Evolutionary conservation across 768 basidiomycete species (phyloP), one percentile per base, ranked within the genome.

Genomic region (Hemileccinum impolitum): DNA sequence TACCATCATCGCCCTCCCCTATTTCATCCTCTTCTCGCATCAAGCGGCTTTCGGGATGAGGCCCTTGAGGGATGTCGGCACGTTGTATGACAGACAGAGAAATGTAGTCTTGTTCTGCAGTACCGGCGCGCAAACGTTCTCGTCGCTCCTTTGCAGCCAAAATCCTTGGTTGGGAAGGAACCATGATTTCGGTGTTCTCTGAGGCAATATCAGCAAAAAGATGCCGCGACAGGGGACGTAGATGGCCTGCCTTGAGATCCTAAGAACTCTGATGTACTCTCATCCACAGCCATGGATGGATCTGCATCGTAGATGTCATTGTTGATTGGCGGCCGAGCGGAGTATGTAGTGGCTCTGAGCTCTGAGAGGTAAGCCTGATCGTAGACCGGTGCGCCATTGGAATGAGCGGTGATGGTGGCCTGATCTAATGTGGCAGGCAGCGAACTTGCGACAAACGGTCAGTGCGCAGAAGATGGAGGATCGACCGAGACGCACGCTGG

Each of bases 1-100:
- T 57, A 90, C 91, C 91, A 54, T 94, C 91, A 34, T 93, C 91
- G 3, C 84, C 90, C 62, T 93, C 89, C 11, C 91, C 91, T 2
- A 90, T 63, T 54, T 94, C 89, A 64, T 94, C 91, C 35, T 94
- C 91, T 66, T 94, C 91, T 42, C 91, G 74, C 68, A 88, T 62
- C 23, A 94, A 69, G 9, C 91, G 79, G 62, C 89, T 91, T 56
- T 85, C 86, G 7, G 90, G 91, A 72, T 92, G 90, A 7, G 90
- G 90, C 0, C 90, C 90, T 55, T 79, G 74, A 9, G 76, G 65
- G 31, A 70, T 67, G 31, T 85, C 79, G 17, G 70, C 69, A 39
- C 73, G 74, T 51, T 76, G 81, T 0, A 80, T 72, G 4, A 93
- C 77, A 17, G 87, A 82, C 14, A 94, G 67, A 0, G 91, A 90